phyloP scores from a whole-genome alignment of 371 early-diverging fungal species.

The Paraphysoderma sedebokerense region DNA sequence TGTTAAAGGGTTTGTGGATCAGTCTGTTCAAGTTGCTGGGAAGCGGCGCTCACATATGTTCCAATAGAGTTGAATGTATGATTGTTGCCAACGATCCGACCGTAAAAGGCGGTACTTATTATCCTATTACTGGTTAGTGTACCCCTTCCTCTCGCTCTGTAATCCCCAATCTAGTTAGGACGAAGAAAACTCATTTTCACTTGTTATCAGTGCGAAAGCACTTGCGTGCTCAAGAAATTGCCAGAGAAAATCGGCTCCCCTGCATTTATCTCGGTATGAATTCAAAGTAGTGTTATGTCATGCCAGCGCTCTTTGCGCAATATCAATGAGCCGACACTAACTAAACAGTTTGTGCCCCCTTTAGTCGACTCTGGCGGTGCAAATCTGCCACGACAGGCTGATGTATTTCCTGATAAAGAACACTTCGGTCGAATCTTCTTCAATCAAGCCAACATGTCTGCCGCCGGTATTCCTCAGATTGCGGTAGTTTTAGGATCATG shows the following conservation, averaged over 20 bases:
- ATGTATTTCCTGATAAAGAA: conserved; percentile 93
- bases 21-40: not conserved
- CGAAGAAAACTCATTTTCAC: not conserved
- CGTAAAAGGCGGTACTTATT: conserved; percentile 93
- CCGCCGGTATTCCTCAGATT: conserved; percentile 78
- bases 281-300: not conserved
- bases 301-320: not conserved
- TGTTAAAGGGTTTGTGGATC: conserved; percentile 76
- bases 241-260: conserved; percentile 80
- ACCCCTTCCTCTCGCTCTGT: not conserved
- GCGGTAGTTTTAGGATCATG: conserved; percentile 95
- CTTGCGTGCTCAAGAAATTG: conserved; percentile 94
- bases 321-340: not conserved
- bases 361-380: conserved; percentile 94
- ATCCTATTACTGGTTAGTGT: conserved; percentile 62
- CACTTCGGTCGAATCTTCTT: conserved; percentile 96
- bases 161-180: not conserved
- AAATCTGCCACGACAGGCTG: conserved; percentile 84
- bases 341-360: conserved; percentile 3
- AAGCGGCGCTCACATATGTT: too few relatives aligned
- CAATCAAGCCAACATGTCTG: conserved; percentile 89
- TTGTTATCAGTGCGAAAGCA: conserved; percentile 76
- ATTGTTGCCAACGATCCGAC: conserved; percentile 91
- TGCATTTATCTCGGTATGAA: conserved; percentile 76
- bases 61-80: conserved; percentile 5